Percentiles rank a stretch among this genome's conserved stretches.
These are phyloP conservation scores for Galerina sulciceps DNA, from an alignment of 768 basidiomycete species.

Conservation along the genomic window DNA sequence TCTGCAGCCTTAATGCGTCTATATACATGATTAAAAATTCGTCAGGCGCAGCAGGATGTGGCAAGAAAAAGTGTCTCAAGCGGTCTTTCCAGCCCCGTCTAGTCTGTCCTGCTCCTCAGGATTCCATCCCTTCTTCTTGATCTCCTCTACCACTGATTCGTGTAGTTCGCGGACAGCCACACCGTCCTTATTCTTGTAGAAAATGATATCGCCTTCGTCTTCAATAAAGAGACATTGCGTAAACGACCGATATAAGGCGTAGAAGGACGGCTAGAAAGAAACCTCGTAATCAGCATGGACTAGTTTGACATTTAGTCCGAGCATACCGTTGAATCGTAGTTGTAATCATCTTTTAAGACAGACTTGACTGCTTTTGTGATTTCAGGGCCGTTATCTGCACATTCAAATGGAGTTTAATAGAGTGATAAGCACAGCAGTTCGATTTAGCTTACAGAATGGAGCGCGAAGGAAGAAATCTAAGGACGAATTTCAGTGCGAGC, in stretches of 20 bases:
- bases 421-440: conserved; percentile 14
- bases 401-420: conserved; percentile 20
- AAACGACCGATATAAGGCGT: conserved; percentile 59
- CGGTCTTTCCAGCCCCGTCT: conserved; percentile 10
- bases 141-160: conserved; percentile 16
- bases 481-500: neutral
- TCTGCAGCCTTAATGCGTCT: neutral
- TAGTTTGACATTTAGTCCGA: neutral
- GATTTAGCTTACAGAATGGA: conserved; percentile 49
- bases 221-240: conserved; percentile 59
- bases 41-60: neutral
- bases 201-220: conserved; percentile 56
- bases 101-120: conserved; percentile 19
- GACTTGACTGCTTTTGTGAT: conserved; percentile 51
- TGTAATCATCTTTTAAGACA: conserved; percentile 55
- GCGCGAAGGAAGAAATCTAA: conserved; percentile 51
- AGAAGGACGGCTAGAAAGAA: conserved; percentile 38
- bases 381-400: conserved; percentile 56
- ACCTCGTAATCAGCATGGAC: neutral
- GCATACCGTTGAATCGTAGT: conserved; percentile 57
- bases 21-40: neutral
- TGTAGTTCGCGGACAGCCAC: conserved; percentile 34
- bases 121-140: conserved; percentile 22
- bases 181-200: conserved; percentile 57
- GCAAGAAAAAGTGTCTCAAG: neutral